Evolutionary conservation across 805 yeast genomes (phyloP).

Genomic region (Saturnispora mendoncae): DNA sequence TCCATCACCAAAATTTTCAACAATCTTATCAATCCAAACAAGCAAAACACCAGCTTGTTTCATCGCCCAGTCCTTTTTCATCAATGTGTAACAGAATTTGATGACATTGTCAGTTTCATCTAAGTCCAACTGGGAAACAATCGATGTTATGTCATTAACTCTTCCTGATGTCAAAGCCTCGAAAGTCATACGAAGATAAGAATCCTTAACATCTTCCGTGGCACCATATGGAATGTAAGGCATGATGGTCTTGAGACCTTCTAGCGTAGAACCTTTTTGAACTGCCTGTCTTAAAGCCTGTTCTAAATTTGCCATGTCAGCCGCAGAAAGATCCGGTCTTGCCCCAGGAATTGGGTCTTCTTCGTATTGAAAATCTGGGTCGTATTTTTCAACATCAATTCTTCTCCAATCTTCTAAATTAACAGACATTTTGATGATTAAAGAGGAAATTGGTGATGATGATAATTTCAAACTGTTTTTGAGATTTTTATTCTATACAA

Average conservation of each 20-base stretch:
- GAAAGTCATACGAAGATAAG: constrained; percentile 48
- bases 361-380: constrained; percentile 55
- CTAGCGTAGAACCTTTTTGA: constrained; percentile 61
- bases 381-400: constrained; percentile 87
- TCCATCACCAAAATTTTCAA: constrained; percentile 78
- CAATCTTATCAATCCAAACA: constrained; percentile 87
- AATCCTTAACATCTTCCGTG: constrained; percentile 44
- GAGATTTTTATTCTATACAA: too few species aligned
- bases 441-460: not conserved
- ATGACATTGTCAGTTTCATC: constrained; percentile 70
- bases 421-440: not conserved
- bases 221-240: constrained; percentile 80
- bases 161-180: constrained; percentile 63
- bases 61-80: constrained; percentile 69
- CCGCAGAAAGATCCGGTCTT: constrained; percentile 36
- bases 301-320: constrained; percentile 47
- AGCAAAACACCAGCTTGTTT: constrained; percentile 80
- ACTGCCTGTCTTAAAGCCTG: constrained; percentile 52
- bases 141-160: constrained; percentile 53
- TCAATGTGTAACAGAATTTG: constrained; percentile 79
- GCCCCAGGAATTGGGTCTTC: constrained; percentile 28
- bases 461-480: not conserved
- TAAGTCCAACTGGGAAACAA: constrained; percentile 49
- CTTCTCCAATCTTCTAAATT: constrained; percentile 79
- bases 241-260: constrained; percentile 58